These are phyloP conservation scores for Rhododendron simsii DNA, from an alignment of 148 eudicot genomes.

Conservation along the genomic window DNA sequence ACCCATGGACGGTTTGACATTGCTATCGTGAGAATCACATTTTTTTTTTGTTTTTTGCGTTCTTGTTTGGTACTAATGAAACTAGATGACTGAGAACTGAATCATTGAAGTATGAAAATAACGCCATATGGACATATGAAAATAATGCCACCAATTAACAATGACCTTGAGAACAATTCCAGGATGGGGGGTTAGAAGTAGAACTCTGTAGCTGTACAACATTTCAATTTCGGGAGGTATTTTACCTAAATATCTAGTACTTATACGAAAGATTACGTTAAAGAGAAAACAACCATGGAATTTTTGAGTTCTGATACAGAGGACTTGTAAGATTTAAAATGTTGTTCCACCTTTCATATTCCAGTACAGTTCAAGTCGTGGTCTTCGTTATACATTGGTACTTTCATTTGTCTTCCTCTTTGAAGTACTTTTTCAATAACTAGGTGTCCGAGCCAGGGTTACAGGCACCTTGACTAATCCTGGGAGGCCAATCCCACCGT, in stretches of 20 bases:
- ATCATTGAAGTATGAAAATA: not conserved
- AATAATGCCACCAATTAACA: not conserved
- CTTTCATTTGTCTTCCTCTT: not conserved
- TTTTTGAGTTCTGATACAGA: not conserved
- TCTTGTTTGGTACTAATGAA: not conserved
- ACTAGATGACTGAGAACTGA: not conserved
- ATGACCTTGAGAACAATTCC: not conserved
- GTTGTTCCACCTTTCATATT: not conserved
- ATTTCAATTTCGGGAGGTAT: not conserved
- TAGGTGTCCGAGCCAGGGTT: no score
- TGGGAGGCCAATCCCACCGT: no score
- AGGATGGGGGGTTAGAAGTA: not conserved
- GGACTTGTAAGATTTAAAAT: not conserved
- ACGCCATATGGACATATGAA: no score
- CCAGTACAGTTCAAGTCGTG: not conserved
- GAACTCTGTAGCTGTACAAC: not conserved
- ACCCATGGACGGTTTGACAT: not conserved
- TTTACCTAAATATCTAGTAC: no score
- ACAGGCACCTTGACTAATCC: no score
- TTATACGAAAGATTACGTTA: not conserved
- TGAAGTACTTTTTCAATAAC: not conserved
- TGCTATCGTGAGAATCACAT: not conserved
- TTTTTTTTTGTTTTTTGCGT: not conserved
- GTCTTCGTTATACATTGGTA: not conserved
- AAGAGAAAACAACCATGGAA: not conserved